Base-by-base conservation (phyloP, 345 rosid genomes). In the Acer saccharum region DNA sequence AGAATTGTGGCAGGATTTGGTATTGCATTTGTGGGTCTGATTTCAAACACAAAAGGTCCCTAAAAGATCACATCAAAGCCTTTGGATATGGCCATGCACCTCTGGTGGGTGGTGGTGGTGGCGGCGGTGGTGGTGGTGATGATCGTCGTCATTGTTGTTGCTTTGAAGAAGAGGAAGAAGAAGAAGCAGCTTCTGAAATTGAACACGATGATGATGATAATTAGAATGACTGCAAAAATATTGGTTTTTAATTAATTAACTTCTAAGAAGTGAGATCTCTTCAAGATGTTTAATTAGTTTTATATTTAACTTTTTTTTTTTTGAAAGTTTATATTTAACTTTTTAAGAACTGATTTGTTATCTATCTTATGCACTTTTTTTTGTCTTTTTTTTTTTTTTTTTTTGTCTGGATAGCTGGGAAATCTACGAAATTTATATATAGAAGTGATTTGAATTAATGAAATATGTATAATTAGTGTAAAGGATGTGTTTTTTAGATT, bases 1-100 rank as follows among this genome's bases (percentile, higher is more conserved):
- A 92, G 88, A 92, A 92, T 43, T 90, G 97, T 57, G 97, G 97
- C 23, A 92, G 87, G 83, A 81, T 91, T 74, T 92, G 97, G 95
- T 88, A 88, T 76, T 92, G 95, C 83, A 68, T 85, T 73, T 92
- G 95, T 64, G 95, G 95, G 18, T 91, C 95, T 44, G 95, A 92
- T 79, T 92, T 92, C 12, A 91, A 92, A 84, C 97, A 92, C 81
- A 91, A 91, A 79, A 83, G 95, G 76, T 92, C 97, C 77, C 82
- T 92, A 5, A 92, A 87, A 80, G 97, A 92, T 77, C 97, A 91
- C 64, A 81, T 89, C 39, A 91, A 85, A 77, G 94, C 91, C n/a
- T 92, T 92, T 77, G 97, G 97, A 1, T 65, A 80, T 46, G 93
- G 92, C 35, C 97, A 93, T 85, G 97, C 79, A 20, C 82, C 92